Base-by-base conservation (phyloP, 148 eudicot genomes). In the Bassia scoparia region DNA sequence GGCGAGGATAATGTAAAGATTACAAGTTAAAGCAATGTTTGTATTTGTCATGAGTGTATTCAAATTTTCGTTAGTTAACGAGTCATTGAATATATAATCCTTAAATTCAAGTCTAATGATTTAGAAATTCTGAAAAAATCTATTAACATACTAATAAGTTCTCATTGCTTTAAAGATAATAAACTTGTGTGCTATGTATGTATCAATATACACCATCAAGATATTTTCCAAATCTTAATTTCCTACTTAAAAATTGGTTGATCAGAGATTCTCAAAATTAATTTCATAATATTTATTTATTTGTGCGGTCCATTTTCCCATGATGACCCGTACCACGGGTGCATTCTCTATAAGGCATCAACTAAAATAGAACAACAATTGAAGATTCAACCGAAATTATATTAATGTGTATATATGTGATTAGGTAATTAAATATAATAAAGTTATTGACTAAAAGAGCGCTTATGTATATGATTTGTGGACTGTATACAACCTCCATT, bases 261-360 rank as follows among this genome's bases (percentile, higher is more conserved):
- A 13, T 18, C n/a, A n/a, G 23, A 34, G 43, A 53, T 48, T 33
- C 58, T 21, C 10, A 17, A 68, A 68, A 18, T 43, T 50, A 18
- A 5, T 33, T 20, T 26, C 7, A 18, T 49, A 16, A 5, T n/a
- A 2, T 29, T 14, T 29, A 60, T 14, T 30, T 29, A n/a, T 14
- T 30, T 20, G 38, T 33, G n/a, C n/a, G 64, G 64, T 31, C 64
- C 64, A 61, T 14, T 30, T 5, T 61, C n/a, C 61, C 38, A 59
- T 38, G 43, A 69, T 69, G 16, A n/a, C n/a, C n/a, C n/a, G n/a
- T n/a, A 60, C 61, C 67, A 71, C 15, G 66, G 55, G 76, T 77
- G 72, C 80, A 77, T 71, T 71, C 50, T 66, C 11, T 72, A 66
- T 58, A 71, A 50, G 37, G 72, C 72, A 64, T 72, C 72, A 65